Base-by-base conservation (phyloP, 306 rosid species). In the Glycine tomentella region DNA sequence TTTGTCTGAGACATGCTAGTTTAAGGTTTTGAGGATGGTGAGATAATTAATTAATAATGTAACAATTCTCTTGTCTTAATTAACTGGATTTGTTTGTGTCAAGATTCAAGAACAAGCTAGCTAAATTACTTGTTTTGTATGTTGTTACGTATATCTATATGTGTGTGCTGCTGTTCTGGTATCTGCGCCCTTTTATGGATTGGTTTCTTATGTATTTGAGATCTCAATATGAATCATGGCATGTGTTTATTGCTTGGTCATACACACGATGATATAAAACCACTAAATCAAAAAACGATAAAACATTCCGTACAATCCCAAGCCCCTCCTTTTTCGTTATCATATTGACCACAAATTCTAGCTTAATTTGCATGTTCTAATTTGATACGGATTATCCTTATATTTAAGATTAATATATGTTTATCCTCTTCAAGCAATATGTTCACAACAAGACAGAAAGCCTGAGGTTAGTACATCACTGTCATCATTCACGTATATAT, bases 401-500 rank as follows among this genome's bases (percentile, higher is more conserved):
- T 3, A 14, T 45, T 72, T 49, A 72, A 56, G 71, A 46, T 66
- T 40, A 8, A 53, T 55, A 71, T 45, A 46, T 55, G 70, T 53
- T 71, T 63, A 33, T 70, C 74, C 51, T 64, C 50, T 72, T 17
- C 4, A 62, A 59, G 59, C n/a, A 59, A 17, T 25, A 25, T 15
- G 68, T 82, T 82, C 77, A 57, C 11, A 31, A 56, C 17, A 58
- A 64, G 79, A 81, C 74, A 72, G 66, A n/a, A 49, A 72, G 71
- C 31, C 15, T 5, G 67, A 20, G 65, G 80, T 68, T 36, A 25
- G 38, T 51, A 36, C 11, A 65, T 65, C 51, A 25, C 57, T 72
- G 15, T 65, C 74, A 72, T 50, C 16, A 9, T 58, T 72, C 56
- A 68, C 45, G 36, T 67, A 33, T 67, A 6, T 67, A 6, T 17